phyloP scores from a whole-genome alignment of 345 rosid species.

The Eucalyptus regnans region DNA sequence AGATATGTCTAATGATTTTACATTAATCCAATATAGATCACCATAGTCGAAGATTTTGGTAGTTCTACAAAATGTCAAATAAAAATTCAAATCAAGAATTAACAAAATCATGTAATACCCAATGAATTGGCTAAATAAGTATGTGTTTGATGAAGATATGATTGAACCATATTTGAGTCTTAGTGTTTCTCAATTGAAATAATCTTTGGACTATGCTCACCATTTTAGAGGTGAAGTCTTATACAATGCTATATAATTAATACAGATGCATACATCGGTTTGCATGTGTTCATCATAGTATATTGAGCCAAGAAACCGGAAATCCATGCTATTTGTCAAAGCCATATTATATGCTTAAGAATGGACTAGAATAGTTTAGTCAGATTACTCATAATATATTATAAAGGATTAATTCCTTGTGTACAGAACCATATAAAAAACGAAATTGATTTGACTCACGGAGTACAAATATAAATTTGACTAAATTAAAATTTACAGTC shows the following conservation, averaged over 20 bases:
- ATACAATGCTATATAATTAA: not conserved
- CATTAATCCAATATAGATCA: not conserved
- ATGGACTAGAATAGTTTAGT: no score
- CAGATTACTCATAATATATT: no score
- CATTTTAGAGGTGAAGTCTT: no score
- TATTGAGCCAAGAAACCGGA: not conserved
- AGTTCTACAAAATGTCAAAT: not conserved
- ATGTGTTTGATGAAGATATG: not conserved
- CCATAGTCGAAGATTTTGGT: no score
- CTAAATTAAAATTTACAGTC: no score
- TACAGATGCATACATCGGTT: not conserved
- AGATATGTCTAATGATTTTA: not conserved
- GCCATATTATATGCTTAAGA: not conserved
- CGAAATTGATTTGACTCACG: not conserved
- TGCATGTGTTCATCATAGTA: not conserved
- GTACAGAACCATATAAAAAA: not conserved
- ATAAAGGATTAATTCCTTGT: no score
- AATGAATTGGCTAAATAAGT: not conserved
- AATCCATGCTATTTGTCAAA: not conserved
- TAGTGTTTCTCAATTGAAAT: not conserved
- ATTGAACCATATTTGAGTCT: not conserved
- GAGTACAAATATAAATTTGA: not conserved
- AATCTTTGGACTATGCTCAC: not conserved
- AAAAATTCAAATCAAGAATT: not conserved
- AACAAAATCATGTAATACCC: not conserved